Base-by-base conservation (phyloP, 2,329 filamentous ascomycete species). In the Neonectria hederae region DNA sequence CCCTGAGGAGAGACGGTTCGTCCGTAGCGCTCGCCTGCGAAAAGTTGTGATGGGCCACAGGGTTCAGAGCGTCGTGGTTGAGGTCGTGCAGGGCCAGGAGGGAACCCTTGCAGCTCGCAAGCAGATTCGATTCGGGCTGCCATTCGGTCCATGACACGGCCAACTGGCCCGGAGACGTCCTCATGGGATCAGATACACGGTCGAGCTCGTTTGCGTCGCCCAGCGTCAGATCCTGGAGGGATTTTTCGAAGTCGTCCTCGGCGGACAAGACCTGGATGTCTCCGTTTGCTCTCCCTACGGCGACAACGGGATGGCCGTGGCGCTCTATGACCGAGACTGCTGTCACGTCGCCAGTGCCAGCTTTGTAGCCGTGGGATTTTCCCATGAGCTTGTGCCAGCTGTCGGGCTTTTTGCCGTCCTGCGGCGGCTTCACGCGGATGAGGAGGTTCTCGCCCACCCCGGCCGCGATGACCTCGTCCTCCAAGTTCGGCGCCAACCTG, bases 361-460 rank as follows among this genome's bases (percentile, higher is more conserved):
- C 72, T 14, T 64, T 59, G 64, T 83, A 83, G 0, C 81, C 83
- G 7, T 72, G 62, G 1, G 75, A 66, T 13, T 75, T 70, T 1
- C 85, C 86, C 42, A 75, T 69, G 1, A 81, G 64, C 10, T 73
- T 72, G 7, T 76, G 70, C 83, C 83, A 85, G 1, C 64, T 48
- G 61, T 73, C 73, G 21, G 22, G 53, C 26, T 46, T 54, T 59
- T 40, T 66, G 4, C 65, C 73, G 6, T 69, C 67, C 11, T 69
- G 74, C 14, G 76, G 74, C 14, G 76, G 71, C 21, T 80, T 80
- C 26, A 78, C 75, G 22, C 83, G 76, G 3, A 82, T 79, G 5
- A 85, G 74, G 28, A 87, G 71, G 26, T 86, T 80, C 72, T 87
- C 84, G 0, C 86, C 85, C 0, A 81, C 83, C 0, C 85, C 85